These are phyloP conservation scores for Austroboletus olivaceoglutinosus DNA, from an alignment of 1,284 basidiomycete species.

Conservation along the genomic window DNA sequence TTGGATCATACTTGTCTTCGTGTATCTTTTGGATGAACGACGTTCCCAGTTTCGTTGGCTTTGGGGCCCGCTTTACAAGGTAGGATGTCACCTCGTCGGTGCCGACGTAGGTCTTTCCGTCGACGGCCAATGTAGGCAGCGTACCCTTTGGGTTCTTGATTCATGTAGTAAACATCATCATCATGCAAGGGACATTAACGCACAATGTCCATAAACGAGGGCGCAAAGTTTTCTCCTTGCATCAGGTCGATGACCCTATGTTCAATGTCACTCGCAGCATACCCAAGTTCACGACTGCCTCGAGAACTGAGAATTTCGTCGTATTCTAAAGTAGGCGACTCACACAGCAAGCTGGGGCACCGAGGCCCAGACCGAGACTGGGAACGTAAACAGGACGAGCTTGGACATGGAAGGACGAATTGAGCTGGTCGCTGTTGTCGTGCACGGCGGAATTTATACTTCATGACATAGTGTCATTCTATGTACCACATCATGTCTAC, in stretches of 20 bases:
- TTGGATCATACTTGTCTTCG: slow-evolving; percentile 56
- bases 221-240: slow-evolving; percentile 62
- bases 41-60: slow-evolving; percentile 38
- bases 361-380: slow-evolving; percentile 48
- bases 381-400: slow-evolving; percentile 43
- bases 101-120: slow-evolving; percentile 45
- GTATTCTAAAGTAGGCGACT: slow-evolving; percentile 7
- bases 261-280: slow-evolving; percentile 37
- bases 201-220: slow-evolving; percentile 54
- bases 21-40: slow-evolving; percentile 49
- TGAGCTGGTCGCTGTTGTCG: too few species aligned
- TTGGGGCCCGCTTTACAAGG: slow-evolving; percentile 46
- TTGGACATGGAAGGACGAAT: slow-evolving; percentile 8
- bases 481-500: slow-evolving; percentile 5
- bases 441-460: not conserved
- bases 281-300: slow-evolving; percentile 44
- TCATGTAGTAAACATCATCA: not conserved
- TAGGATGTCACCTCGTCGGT: slow-evolving; percentile 49
- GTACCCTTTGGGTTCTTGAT: slow-evolving; percentile 53
- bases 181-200: slow-evolving; percentile 9
- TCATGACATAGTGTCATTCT: slow-evolving; percentile 6
- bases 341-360: slow-evolving; percentile 51
- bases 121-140: slow-evolving; percentile 50
- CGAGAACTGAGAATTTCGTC: not conserved
- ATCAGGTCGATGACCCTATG: slow-evolving; percentile 41